These are phyloP conservation scores for Vanrija humicola DNA, from an alignment of 1,284 basidiomycete species.

Conservation along the genomic window DNA sequence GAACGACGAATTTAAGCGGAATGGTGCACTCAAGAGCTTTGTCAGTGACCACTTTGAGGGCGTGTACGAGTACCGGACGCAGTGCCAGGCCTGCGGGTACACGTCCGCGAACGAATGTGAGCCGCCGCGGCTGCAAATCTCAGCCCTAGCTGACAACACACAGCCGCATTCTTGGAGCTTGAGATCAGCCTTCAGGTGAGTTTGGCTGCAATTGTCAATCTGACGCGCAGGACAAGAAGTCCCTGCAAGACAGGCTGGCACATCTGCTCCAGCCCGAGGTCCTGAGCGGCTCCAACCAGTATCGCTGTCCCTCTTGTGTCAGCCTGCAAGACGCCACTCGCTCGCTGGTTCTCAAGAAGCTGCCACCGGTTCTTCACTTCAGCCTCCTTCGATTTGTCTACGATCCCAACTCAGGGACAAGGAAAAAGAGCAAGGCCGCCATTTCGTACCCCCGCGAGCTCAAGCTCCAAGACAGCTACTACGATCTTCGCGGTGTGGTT, in stretches of 20 bases:
- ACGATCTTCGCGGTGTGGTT: slow-evolving; percentile 75
- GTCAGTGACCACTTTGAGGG: slow-evolving; percentile 83
- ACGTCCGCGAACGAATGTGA: slow-evolving; percentile 5
- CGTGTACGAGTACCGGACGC: slow-evolving; percentile 68
- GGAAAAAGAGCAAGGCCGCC: slow-evolving; percentile 75
- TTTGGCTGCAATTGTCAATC: slow-evolving; percentile 33
- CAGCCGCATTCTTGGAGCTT: slow-evolving; percentile 67
- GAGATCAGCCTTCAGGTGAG: slow-evolving; percentile 66
- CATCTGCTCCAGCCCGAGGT: slow-evolving; percentile 63
- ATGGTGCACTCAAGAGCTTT: slow-evolving; percentile 58
- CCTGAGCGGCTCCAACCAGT: slow-evolving; percentile 79
- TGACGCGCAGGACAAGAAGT: slow-evolving; percentile 56
- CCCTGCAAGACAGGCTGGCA: slow-evolving; percentile 65
- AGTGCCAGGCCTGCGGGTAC: slow-evolving; percentile 65
- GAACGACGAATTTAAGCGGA: slow-evolving; percentile 72
- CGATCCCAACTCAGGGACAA: slow-evolving; percentile 66
- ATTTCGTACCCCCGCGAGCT: slow-evolving; percentile 76
- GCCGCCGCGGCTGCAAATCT: not conserved
- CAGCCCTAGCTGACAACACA: not conserved
- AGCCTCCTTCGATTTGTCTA: slow-evolving; percentile 85
- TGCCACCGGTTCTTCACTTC: slow-evolving; percentile 80
- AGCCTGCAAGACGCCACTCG: slow-evolving; percentile 70
- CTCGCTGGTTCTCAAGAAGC: slow-evolving; percentile 60
- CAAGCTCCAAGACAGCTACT: slow-evolving; percentile 50
- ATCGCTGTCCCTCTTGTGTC: slow-evolving; percentile 69